phyloP scores from a whole-genome alignment of 768 basidiomycete species.

The Tylopilus vinaceipallidus region DNA sequence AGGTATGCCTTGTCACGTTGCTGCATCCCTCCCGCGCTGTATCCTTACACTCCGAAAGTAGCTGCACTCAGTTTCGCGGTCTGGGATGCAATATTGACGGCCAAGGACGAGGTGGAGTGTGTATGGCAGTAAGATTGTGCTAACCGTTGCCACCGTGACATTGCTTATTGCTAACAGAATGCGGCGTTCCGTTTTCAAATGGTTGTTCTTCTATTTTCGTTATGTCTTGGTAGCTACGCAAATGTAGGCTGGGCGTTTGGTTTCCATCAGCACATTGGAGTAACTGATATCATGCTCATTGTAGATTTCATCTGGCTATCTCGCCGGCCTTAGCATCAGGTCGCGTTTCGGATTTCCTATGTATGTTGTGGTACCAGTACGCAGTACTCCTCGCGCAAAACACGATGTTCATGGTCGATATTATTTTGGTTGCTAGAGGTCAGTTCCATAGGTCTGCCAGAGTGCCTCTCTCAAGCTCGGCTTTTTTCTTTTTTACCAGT shows the following conservation, averaged over 20 bases:
- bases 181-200: slow-evolving; percentile 10
- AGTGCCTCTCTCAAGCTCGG: neutral
- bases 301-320: slow-evolving; percentile 9
- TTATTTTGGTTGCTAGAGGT: slow-evolving; percentile 28
- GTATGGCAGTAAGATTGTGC: slow-evolving; percentile 31
- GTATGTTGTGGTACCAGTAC: slow-evolving; percentile 13
- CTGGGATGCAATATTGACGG: slow-evolving; percentile 30
- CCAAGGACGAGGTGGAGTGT: slow-evolving; percentile 25
- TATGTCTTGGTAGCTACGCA: slow-evolving; percentile 14
- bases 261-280: too few species aligned
- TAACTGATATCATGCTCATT: neutral
- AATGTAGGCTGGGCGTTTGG: slow-evolving; percentile 9
- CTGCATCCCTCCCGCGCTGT: neutral
- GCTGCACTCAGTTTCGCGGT: slow-evolving; percentile 26
- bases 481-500: slow-evolving; percentile 9
- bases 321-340: slow-evolving; percentile 12
- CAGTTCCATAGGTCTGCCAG: neutral
- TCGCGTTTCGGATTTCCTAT: slow-evolving; percentile 5
- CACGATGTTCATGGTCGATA: slow-evolving; percentile 19
- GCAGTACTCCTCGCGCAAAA: neutral
- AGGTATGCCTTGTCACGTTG: neutral
- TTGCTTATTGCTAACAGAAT: slow-evolving; percentile 7
- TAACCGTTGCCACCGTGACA: neutral
- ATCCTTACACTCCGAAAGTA: slow-evolving; percentile 13
- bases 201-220: slow-evolving; percentile 20